Evolutionary conservation across 176 grass and related monocot species (phyloP).

Genomic region (Olyra latifolia): DNA sequence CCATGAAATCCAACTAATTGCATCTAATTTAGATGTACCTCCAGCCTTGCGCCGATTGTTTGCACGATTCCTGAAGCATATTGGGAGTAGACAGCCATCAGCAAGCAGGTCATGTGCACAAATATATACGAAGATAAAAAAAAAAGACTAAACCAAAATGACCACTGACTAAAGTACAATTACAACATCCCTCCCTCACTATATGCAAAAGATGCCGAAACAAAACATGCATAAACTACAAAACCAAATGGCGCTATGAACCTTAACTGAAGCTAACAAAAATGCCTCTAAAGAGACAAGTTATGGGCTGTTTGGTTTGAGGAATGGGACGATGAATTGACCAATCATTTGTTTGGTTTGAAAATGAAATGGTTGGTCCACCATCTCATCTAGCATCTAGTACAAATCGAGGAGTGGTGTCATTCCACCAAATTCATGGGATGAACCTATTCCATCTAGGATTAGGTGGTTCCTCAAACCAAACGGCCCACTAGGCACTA

Average conservation of each 20-base stretch:
- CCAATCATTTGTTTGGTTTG: too few species aligned
- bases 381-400: too few species aligned
- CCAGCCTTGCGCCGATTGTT: constrained; percentile 51
- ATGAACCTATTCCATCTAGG: too few species aligned
- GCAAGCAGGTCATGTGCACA: constrained; percentile 16
- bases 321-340: too few species aligned
- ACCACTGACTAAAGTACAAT: background rate
- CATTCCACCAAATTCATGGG: too few species aligned
- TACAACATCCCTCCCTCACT: background rate
- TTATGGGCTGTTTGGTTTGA: background rate
- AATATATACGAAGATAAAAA: constrained; percentile 7
- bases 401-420: too few species aligned
- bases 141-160: background rate
- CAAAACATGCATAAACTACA: background rate
- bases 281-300: background rate
- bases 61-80: constrained; percentile 46
- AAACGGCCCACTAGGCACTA: background rate
- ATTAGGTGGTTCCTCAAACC: too few species aligned
- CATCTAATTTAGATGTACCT: constrained; percentile 35
- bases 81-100: constrained; percentile 32
- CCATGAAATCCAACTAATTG: background rate
- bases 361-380: too few species aligned
- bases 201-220: background rate
- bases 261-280: background rate
- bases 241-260: background rate